Base-by-base conservation (phyloP, 192 early-diverging fungal species). In the Jimgerdemannia lactiflua region DNA sequence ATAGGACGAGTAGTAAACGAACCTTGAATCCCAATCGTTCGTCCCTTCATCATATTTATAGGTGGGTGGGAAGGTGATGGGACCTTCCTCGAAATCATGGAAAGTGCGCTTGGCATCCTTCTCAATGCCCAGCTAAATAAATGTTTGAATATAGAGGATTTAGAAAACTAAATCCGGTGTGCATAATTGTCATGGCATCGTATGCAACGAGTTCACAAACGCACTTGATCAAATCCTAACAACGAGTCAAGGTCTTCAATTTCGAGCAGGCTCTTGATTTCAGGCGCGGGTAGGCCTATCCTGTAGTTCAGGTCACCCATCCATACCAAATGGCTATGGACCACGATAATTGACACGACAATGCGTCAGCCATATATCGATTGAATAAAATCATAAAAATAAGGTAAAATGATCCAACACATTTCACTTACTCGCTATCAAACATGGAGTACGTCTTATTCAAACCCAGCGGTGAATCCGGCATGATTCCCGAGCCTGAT, bases 221-320 rank as follows among this genome's bases (percentile, higher is more conserved):
- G 20, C 78, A 91, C 88, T 83, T 99, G 97, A 81, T 99, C 97
- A 73, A 91, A 85, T 42, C 88, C 88, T 42, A 96, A 78, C 39
- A 98, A 82, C 3, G 86, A 42, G n/a, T 86, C 81, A 40, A 90
- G 78, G 54, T 96, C 79, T 4, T 88, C 84, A 14, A 84, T 81
- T 14, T 81, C 85, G 3, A 96, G 44, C 1, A 83, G 63, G 4
- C 75, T 74, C 71, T 91, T 90, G 59, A 94, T 87, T 6, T 88
- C 89, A 7, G 81, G 79, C 67, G 93, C 90, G 4, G 89, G 79
- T 0, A 96, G 72, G 4, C 84, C 82, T 43, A 99, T 83, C 4
- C 98, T 89, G 82, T 99, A 98, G 79, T 99, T 99, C 71, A 99
- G 78, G 79, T 99, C 98, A 40, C 98, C 98, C 17, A 97, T 79